Evolutionary conservation across 106 monocot species (phyloP), one percentile per base, ranked within the genome.

Genomic region (Amphibolis antarctica): DNA sequence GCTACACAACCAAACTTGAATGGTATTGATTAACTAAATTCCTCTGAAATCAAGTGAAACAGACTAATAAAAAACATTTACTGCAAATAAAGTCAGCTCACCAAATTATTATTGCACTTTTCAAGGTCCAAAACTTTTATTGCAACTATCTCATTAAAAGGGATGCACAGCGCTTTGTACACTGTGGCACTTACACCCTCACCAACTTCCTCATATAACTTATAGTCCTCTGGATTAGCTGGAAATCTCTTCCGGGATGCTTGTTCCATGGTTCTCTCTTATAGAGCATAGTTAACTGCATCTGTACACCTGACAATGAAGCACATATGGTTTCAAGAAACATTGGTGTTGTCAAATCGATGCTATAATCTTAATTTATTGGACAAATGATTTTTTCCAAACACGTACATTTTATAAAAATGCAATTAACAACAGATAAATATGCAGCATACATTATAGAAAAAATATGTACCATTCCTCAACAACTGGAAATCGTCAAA

Each of bases 121-220:
- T 94, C 93, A 69, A 94, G 83, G 67, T 94, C 88, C 62, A 94
- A 72, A 68, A 89, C 89, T 66, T 94, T 94, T 19, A 94, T 89
- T 24, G 93, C 93, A 76, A 94, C 89, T 51, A 80, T 75, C 65
- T 81, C 77, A 64, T 94, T 83, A 28, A 77, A 77, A 28, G 93
- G 89, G 65, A 94, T 66, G 64, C 93, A 94, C 4, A 86, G 81
- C 51, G 93, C 93, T 66, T 83, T 76, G 69, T 82, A 80, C 17
- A 94, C 93, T 28, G 78, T 93, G 28, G 88, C 93, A 71, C 93
- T 93, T 31, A 93, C 83, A 62, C 93, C 93, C 75, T 85, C 93
- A 51, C 93, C 93, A 68, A 94, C 72, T 83, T 86, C 89, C 71
- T 94, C 93, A 76, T 76, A 84, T 51, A 94, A 62, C 62, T 94